A percentile compares a stretch with the other conserved stretches of the same genome.
These are phyloP conservation scores for Penicillium maclennaniae DNA, from an alignment of 495 filamentous ascomycete genomes.

Conservation along the genomic window DNA sequence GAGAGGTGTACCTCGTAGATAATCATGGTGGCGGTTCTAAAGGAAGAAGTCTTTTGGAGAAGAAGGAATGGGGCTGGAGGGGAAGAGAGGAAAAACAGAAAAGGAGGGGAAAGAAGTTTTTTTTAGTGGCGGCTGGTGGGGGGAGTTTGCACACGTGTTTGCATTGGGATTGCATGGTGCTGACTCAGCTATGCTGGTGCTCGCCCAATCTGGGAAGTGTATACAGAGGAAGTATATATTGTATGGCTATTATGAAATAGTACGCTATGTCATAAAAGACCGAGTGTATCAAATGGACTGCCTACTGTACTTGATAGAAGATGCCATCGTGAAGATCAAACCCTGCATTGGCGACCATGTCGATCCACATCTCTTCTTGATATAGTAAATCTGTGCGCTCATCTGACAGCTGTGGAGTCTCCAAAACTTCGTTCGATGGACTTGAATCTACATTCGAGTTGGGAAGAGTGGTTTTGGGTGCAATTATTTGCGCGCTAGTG, in stretches of 20 bases:
- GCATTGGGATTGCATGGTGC: constrained; percentile 11
- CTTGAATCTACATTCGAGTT: too few relatives aligned
- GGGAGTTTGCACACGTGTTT: constrained; percentile 27
- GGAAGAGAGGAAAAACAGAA: constrained; percentile 32
- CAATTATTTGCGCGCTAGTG: too few relatives aligned
- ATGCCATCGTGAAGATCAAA: not conserved
- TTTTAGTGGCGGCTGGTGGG: constrained; percentile 35
- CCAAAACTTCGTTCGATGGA: too few relatives aligned
- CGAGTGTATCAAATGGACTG: not conserved
- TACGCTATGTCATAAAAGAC: not conserved
- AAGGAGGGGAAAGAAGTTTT: constrained; percentile 40
- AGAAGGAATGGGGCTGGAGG: constrained; percentile 16
- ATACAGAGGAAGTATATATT: too few relatives aligned
- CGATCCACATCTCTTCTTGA: not conserved
- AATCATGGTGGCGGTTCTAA: constrained; percentile 64
- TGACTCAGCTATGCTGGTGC: constrained; percentile 1
- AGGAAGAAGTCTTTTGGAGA: constrained; percentile 12
- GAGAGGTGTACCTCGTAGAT: constrained; percentile 71
- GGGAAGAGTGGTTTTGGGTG: too few relatives aligned
- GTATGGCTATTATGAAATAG: not conserved
- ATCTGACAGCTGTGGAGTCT: too few relatives aligned
- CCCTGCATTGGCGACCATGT: not conserved
- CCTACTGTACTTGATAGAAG: not conserved
- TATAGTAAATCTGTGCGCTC: not conserved
- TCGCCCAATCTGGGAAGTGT: not conserved